Base-by-base conservation (phyloP, 2,329 filamentous ascomycete genomes). In the Nigrospora osmanthi region DNA sequence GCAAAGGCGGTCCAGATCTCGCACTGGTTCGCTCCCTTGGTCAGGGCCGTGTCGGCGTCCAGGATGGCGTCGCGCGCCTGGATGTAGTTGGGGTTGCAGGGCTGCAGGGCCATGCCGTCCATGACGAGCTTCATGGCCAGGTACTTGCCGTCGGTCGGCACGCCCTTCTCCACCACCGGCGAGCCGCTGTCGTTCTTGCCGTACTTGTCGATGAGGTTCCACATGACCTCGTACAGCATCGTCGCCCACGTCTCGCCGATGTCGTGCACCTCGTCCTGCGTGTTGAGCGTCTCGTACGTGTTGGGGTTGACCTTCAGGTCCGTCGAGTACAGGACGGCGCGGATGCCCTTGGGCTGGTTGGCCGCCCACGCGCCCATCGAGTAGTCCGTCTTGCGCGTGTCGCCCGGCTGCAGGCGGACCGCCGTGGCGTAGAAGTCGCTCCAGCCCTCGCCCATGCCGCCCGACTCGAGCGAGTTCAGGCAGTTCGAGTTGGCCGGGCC, bases 401-500 rank as follows among this genome's bases (percentile, higher is more conserved):
- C 71, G 32, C 43, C 46, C 9, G 60, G 35, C 61, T 71, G 68
- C 45, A 73, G 60, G 30, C 70, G 66, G 52, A 73, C 68, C 4
- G 70, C 67, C 1, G 69, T 72, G 6, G 71, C 69, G 54, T 67
- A 68, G 59, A 72, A 72, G 52, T 75, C 72, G 38, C 67, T 61
- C 71, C 71, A 75, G 38, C 72, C 72, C 51, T 75, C 72, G 16
- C 70, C 70, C 70, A 75, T 72, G 35, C 71, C 71, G 13, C 69
- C 69, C 6, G 66, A 60, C 51, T 75, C 71, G 32, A 55, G 56
- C 2, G 52, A 58, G 45, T 52, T 56, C 45, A 76, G 58, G 52
- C 73, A 77, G 48, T 62, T 64, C 6, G 62, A 56, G 65, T 80
- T 81, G 38, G 65, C 62, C 0, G 77, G 76, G 1, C 78, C 78